Base-by-base conservation (phyloP, 768 basidiomycete species). In the Pisolithus tinctorius region DNA sequence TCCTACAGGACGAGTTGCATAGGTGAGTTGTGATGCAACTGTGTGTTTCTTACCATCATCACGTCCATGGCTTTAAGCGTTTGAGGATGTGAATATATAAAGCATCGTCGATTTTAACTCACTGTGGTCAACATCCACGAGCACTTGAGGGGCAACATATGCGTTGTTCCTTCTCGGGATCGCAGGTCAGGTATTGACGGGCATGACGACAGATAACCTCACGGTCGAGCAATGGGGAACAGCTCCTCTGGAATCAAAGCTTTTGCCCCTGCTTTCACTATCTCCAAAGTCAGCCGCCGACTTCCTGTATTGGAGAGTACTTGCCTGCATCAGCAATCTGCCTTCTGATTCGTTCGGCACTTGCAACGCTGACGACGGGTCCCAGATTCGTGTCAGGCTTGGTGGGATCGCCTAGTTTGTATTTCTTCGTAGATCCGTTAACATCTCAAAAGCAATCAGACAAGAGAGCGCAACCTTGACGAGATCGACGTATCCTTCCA, bases 91-190 rank as follows among this genome's bases (percentile, higher is more conserved):
- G 45, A 42, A 46, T 17, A 37, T 45, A 30, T 41, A 6, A 52
- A 20, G 31, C 45, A 6, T 11, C 30, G 45, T 17, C 41, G 34
- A 52, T 23, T 39, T 44, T 20, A 30, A 78, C 89, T 63, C 60
- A 91, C 90, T 68, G 65, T 98, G 95, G 61, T 93, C 69, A 10
- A 99, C 96, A 55, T 96, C 76, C 30, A 93, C 76, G 34, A 98
- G 70, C 3, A 98, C 91, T 64, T 93, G 90, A 0, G 96, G 96
- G 0, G 84, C 90, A 45, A 99, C 90, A 58, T 85, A 93, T 1
- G 93, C 78, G 1, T 88, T 88, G 2, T 84, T 90, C 37, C 87
- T 91, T 54, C 39, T 14, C 46, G 2, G 34, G 14, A 53, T 14
- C 17, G 8, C 55, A 2, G 48, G 58, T 45, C 16, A 51, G 11